Conservation (phyloP, 2,329 filamentous ascomycete species). For the Penicillium sp. region DNA sequence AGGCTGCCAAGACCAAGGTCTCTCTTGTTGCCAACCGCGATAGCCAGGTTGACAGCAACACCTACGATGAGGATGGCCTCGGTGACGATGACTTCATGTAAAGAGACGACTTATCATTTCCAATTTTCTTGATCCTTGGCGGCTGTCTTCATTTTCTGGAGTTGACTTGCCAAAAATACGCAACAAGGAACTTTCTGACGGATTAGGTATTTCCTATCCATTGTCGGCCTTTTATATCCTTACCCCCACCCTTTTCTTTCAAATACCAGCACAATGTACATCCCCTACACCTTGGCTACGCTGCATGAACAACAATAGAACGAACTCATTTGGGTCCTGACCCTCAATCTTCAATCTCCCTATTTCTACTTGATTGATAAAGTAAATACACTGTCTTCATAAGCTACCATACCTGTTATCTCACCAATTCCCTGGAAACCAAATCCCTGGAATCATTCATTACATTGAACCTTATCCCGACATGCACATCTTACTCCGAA, state of each 20-base stretch:
- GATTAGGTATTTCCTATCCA: not conserved
- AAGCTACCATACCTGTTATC: not conserved
- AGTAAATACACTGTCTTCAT: not conserved
- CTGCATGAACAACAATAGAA: slow-evolving; percentile 21
- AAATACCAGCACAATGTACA: slow-evolving; percentile 13
- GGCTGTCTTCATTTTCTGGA: not conserved
- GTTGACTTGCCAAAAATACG: not conserved
- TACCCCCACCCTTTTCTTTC: slow-evolving; percentile 1
- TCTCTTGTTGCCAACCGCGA: slow-evolving; percentile 67
- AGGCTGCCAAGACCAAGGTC: slow-evolving; percentile 94
- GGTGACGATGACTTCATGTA: slow-evolving; percentile 58
- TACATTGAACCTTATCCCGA: not conserved
- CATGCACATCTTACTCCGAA: slow-evolving; percentile 3
- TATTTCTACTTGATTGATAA: not conserved
- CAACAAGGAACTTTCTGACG: not conserved
- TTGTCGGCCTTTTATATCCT: not conserved
- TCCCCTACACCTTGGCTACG: slow-evolving; percentile 2
- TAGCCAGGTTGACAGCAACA: slow-evolving; percentile 66
- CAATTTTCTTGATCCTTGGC: slow-evolving; percentile 15
- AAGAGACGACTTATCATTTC: slow-evolving; percentile 22
- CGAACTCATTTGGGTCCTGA: not conserved
- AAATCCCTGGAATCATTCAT: not conserved
- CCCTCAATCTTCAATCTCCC: not conserved
- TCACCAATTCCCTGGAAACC: not conserved
- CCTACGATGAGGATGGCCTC: slow-evolving; percentile 85